Base-by-base conservation (phyloP, 2,329 filamentous ascomycete species). In the Hypocrella siamensis region DNA sequence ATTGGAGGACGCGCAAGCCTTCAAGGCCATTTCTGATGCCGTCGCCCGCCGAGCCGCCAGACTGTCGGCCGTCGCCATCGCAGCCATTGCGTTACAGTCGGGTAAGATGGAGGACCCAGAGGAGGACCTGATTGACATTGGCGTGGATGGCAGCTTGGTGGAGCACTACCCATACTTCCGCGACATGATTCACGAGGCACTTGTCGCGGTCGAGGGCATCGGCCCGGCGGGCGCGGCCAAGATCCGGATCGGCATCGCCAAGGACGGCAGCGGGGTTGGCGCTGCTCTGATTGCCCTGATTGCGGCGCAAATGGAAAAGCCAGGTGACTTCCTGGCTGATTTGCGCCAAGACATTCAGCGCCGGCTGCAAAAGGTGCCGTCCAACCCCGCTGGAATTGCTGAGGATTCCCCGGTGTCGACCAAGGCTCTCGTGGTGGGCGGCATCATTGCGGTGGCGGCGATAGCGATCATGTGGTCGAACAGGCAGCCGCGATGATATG, bases 161-260 rank as follows among this genome's bases (percentile, higher is more conserved):
- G 90, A 96, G 56, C 90, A 93, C 59, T 96, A 96, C 55, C 90
- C 90, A 7, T 77, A 76, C 48, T 98, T 94, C 58, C 76, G 90
- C 41, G 77, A 80, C 35, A 80, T 90, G 62, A 79, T 96, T 39
- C 72, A 86, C 39, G 81, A 93, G 49, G 82, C 82, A 6, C 64
- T 96, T 36, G 62, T 75, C 31, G 74, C 72, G 34, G 74, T 93
- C 32, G 69, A 83, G 12, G 74, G 79, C 38, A 80, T 96, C 45
- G 88, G 88, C 4, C 59, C 65, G 28, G 62, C 69, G 35, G 85
- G 86, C 9, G 85, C 92, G 41, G 79, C 81, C 58, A 81, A 76
- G 57, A 81, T 98, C 41, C 70, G 84, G 35, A 94, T 98, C 47
- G 90, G 88, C 16, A 90, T 96, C 47, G 90, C 90, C 39, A 94